Conservation (phyloP, 768 basidiomycete species). For the Clathrus columnatus region DNA sequence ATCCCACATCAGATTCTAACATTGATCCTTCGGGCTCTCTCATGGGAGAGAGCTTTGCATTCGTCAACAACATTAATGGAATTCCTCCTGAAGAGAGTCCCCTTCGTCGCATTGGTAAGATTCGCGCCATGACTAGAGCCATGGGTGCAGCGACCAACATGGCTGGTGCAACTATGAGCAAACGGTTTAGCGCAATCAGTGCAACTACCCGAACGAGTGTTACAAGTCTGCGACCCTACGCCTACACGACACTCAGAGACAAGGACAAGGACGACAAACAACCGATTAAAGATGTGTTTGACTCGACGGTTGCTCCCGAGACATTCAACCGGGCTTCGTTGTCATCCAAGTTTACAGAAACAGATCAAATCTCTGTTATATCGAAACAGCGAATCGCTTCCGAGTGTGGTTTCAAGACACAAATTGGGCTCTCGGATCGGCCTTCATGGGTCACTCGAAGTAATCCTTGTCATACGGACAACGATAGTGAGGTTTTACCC, state of each 20-base stretch:
- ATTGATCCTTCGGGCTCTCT: neutral
- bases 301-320: no score
- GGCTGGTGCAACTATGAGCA: neutral
- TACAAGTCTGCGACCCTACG: constrained; percentile 43
- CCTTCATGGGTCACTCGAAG: neutral
- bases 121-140: neutral
- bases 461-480: neutral
- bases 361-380: no score
- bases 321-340: no score
- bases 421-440: no score
- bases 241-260: constrained; percentile 22
- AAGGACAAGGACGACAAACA: constrained; percentile 8
- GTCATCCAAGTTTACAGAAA: neutral
- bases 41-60: neutral
- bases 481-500: no score
- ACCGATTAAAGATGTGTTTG: no score
- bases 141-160: neutral
- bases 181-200: constrained; percentile 12
- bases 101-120: neutral
- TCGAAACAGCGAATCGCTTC: neutral
- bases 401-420: no score
- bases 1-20: neutral
- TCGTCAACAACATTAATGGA: constrained; percentile 13
- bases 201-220: constrained; percentile 21
- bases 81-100: constrained; percentile 30